Evolutionary conservation across 768 basidiomycete genomes (phyloP), one percentile per base, ranked within the genome.

Genomic region (Crucibulum laeve): DNA sequence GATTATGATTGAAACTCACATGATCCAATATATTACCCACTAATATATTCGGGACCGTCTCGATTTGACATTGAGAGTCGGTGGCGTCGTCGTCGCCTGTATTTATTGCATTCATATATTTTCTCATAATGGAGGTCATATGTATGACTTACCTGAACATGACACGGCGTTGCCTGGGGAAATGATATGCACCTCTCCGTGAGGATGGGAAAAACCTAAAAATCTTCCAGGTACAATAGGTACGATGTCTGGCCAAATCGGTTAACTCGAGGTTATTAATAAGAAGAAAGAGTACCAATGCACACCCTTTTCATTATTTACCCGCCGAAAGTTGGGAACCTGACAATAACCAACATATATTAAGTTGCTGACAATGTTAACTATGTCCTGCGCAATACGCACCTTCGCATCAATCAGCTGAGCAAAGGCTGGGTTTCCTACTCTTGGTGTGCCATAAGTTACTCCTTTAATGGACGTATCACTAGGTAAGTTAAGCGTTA

Each of bases 141-240:
- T 25, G 14, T 37, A 15, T 17, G 22, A 52, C 54, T 25, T 36
- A 64, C 69, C 69, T 25, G 68, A 53, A 45, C 70, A 72, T 25
- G 63, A 53, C 14, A 67, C 60, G 34, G 61, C 67, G 30, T 58
- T 57, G 4, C 59, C 66, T 2, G 62, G 57, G 13, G 67, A 58
- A 41, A 77, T 42, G 34, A 82, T 75, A 47, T 80, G 77, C 11
- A 79, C 57, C 53, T 82, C 79, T 15, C 77, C 77, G n/a, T 68
- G 59, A 1, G 73, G 71, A 40, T 79, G 77, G 28, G 59, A 48
- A 59, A 71, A 84, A 39, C 74, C 76, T 46, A 80, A 53, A 44
- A 60, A 64, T 15, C 68, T 63, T 2, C 69, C 73, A 5, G 81
- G 81, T 5, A 83, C 65, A 45, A 77, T 81, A 18, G 83, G 82